A percentile compares a stretch with the other conserved stretches of the same genome.
These are phyloP conservation scores for Carpinus viminea DNA, from an alignment of 306 rosid species.

Conservation along the genomic window DNA sequence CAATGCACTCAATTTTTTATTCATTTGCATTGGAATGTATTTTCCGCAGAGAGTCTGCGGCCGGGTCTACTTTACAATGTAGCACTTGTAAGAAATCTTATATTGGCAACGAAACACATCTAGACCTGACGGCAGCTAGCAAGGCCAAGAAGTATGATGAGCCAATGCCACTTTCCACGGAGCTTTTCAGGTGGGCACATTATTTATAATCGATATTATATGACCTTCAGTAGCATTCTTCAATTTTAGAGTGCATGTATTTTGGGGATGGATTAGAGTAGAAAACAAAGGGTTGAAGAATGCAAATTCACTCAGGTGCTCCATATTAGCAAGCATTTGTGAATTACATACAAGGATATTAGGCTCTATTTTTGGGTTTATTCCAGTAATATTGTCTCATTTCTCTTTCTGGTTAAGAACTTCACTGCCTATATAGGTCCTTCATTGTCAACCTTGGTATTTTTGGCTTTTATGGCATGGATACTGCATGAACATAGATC, in stretches of 20 bases:
- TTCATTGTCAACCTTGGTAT: not conserved
- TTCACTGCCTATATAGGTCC: not conserved
- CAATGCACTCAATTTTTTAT: not conserved
- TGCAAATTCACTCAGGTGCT: not conserved
- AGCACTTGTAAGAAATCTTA: conserved; percentile 74
- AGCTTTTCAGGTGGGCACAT: conserved; percentile 70
- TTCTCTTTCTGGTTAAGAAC: not conserved
- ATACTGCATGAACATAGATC: conserved; percentile 2
- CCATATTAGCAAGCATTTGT: not conserved
- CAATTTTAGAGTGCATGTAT: not conserved
- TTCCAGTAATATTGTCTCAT: not conserved
- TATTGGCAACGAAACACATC: conserved; percentile 59
- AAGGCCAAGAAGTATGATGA: conserved; percentile 63
- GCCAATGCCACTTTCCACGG: conserved; percentile 70
- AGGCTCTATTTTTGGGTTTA: not conserved
- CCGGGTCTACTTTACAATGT: conserved; percentile 66
- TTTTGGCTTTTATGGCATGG: not conserved
- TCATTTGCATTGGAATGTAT: conserved; percentile 22
- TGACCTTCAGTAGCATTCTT: conserved; percentile 10
- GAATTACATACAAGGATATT: not conserved
- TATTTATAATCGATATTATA: not conserved
- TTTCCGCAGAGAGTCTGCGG: conserved; percentile 51
- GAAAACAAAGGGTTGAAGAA: not conserved
- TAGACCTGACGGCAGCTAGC: conserved; percentile 59
- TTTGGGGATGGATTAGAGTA: not conserved